phyloP scores from a whole-genome alignment of 2,329 filamentous ascomycete genomes.

The Cercospora sp. region DNA sequence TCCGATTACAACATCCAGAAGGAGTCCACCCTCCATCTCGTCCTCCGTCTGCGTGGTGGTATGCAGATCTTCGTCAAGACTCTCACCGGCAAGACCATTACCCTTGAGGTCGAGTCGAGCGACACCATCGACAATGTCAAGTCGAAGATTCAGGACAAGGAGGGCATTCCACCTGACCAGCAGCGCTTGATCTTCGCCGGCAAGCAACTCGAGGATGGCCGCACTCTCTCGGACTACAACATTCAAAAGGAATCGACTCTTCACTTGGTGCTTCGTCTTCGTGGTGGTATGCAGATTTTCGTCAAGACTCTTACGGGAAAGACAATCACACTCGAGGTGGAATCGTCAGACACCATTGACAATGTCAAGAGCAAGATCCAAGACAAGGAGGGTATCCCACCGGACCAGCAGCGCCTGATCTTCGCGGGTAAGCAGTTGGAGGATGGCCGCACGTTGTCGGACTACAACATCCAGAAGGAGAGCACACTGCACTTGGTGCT shows the following conservation, averaged over 20 bases:
- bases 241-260: conserved; percentile 99
- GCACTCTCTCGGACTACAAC: conserved; percentile 97
- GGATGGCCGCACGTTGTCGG: conserved; percentile 96
- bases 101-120: conserved; percentile 96
- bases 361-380: conserved; percentile 99
- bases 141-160: conserved; percentile 99
- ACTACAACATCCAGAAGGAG: conserved; percentile 99
- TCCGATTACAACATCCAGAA: conserved; percentile 91
- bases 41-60: conserved; percentile 62
- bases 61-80: conserved; percentile 98
- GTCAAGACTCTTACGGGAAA: conserved; percentile 95
- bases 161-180: conserved; percentile 96
- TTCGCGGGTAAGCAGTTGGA: conserved; percentile 99
- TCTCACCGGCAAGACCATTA: conserved; percentile 99
- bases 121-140: conserved; percentile 99
- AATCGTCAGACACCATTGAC: conserved; percentile 99
- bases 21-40: conserved; percentile 66
- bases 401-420: conserved; percentile 99
- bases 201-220: conserved; percentile 98
- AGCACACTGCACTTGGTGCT: conserved; percentile 97
- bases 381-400: conserved; percentile 99
- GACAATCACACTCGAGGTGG: conserved; percentile 99
- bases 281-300: conserved; percentile 66
- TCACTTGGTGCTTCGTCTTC: conserved; percentile 96
- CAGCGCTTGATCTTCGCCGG: conserved; percentile 98